These are phyloP conservation scores for Scedosporium dehoogii DNA, from an alignment of 2,329 filamentous ascomycete species.

Conservation along the genomic window DNA sequence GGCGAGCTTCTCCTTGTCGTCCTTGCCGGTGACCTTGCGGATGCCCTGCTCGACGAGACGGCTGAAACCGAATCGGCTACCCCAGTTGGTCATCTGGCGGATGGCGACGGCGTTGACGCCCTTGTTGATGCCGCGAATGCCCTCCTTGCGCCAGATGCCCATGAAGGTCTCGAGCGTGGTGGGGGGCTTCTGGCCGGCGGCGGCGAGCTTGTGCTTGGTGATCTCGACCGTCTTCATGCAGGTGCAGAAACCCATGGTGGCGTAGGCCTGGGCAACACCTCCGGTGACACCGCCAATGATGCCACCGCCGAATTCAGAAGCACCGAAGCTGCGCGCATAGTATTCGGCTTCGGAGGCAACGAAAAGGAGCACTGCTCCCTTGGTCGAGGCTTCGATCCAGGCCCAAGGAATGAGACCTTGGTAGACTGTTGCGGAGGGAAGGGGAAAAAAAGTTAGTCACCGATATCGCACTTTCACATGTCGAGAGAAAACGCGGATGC, in stretches of 20 bases:
- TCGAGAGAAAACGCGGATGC: neutral
- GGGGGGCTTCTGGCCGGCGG: slow-evolving; percentile 71
- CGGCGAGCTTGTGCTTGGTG: slow-evolving; percentile 92
- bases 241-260: slow-evolving; percentile 99
- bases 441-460: slow-evolving; percentile 15
- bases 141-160: slow-evolving; percentile 91
- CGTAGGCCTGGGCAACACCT: slow-evolving; percentile 95
- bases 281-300: slow-evolving; percentile 87
- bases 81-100: slow-evolving; percentile 99
- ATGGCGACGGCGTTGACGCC: slow-evolving; percentile 98
- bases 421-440: slow-evolving; percentile 59
- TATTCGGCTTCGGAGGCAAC: slow-evolving; percentile 97
- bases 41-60: slow-evolving; percentile 87
- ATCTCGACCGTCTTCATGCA: slow-evolving; percentile 99
- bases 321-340: slow-evolving; percentile 76
- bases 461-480: neutral
- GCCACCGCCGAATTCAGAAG: slow-evolving; percentile 76
- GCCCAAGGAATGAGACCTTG: slow-evolving; percentile 99
- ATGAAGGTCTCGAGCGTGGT: slow-evolving; percentile 92
- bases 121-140: slow-evolving; percentile 92
- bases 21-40: slow-evolving; percentile 67
- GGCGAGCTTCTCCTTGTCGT: slow-evolving; percentile 65
- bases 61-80: slow-evolving; percentile 86
- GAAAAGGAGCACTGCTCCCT: slow-evolving; percentile 97
- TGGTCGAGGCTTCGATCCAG: slow-evolving; percentile 99